These are phyloP conservation scores for Rhododendron vialii DNA, from an alignment of 148 eudicot species.

Conservation along the genomic window DNA sequence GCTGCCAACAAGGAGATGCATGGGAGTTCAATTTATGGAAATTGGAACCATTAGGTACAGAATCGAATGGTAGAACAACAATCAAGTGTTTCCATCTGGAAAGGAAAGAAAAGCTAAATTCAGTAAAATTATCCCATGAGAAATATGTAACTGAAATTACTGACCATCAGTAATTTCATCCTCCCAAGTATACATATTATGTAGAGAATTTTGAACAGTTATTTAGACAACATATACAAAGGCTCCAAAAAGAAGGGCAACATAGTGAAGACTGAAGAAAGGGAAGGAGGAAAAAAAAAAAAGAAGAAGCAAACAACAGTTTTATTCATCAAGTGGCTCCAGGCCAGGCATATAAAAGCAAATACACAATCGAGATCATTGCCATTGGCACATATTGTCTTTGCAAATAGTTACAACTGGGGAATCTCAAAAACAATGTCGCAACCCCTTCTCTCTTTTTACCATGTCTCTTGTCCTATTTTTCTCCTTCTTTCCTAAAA, in stretches of 20 bases:
- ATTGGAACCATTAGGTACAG: not conserved
- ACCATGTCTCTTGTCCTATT: too few relatives aligned
- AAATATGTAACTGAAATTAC: not conserved
- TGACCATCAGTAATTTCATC: not conserved
- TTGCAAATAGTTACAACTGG: too few relatives aligned
- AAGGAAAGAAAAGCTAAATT: not conserved
- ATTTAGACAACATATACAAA: not conserved
- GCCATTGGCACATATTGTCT: too few relatives aligned
- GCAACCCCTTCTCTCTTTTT: too few relatives aligned
- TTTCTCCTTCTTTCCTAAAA: too few relatives aligned
- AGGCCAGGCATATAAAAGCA: not conserved
- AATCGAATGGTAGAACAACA: not conserved
- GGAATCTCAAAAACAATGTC: too few relatives aligned
- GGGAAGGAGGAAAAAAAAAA: not conserved
- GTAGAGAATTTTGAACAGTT: not conserved
- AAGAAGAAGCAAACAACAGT: not conserved
- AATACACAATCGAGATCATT: too few relatives aligned
- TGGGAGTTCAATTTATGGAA: not conserved
- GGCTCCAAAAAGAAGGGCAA: not conserved
- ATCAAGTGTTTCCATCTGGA: not conserved
- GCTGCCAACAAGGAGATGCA: not conserved
- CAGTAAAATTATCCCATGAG: not conserved
- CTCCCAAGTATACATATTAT: not conserved
- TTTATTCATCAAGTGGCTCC: not conserved
- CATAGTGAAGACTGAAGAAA: too few relatives aligned